Evolutionary conservation across 2,329 filamentous ascomycete species (phyloP), one percentile per base, ranked within the genome.

Genomic region (Passalora sequoiae): DNA sequence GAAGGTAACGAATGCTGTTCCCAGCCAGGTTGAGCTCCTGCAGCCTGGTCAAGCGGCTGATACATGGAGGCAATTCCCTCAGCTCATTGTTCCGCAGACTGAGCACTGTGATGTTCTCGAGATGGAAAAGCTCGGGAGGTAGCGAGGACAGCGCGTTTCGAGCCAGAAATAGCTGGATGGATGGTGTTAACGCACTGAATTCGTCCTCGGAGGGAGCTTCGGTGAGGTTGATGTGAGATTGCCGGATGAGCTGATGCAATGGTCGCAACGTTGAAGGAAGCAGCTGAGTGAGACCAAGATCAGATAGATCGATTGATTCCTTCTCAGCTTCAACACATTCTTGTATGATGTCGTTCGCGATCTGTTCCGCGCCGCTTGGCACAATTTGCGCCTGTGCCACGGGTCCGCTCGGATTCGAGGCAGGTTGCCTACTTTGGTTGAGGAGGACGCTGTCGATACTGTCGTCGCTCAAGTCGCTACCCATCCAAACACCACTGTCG

Each of bases 401-500:
- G 29, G 22, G 25, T 3, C 41, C 40, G 4, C 22, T 30, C 29
- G 43, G 21, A 16, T 20, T 10, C 38, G 47, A 25, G 17, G 25
- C 32, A 19, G 35, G 40, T 36, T 43, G 36, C 29, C 33, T 21
- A 25, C 33, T 39, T 15, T 36, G 30, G 9, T 20, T 35, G 2
- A 21, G 32, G 2, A 44, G 22, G 6, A 43, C 21, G 28, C 33
- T 45, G 4, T 25, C 44, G 6, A 37, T 29, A 27, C 46, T 47
- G 6, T 43, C 44, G 10, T 51, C 69, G 25, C 66, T 68, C 20
- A 62, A 66, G 51, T 84, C 82, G 49, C 78, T 83, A 3, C 74
- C 78, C 67, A 87, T 73, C 65, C 75, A 87, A 3, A 88, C 75
- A 38, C 80, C 81, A 61, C 82, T 86, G 63, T 87, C 84, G 44